Conservation (phyloP, 768 basidiomycete species). For the Termitomyces sp. region DNA sequence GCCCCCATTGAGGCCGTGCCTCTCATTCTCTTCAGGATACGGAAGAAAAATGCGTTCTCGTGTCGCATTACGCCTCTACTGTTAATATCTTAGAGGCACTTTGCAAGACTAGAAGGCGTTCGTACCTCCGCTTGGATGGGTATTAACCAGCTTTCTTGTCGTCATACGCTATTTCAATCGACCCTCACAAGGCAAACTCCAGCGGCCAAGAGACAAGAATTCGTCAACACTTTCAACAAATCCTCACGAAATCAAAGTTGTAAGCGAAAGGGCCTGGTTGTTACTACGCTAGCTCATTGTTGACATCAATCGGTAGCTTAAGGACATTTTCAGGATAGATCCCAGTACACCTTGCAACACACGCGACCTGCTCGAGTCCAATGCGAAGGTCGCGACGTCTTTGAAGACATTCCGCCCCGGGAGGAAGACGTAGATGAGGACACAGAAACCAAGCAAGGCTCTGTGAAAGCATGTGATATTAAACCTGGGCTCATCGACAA, state of each 20-base stretch:
- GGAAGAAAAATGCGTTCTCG: conserved; percentile 91
- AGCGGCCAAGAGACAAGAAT: conserved; percentile 72
- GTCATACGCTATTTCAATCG: neutral
- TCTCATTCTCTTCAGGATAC: conserved; percentile 44
- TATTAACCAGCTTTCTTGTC: conserved; percentile 21
- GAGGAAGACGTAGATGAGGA: conserved; percentile 21
- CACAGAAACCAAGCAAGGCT: conserved; percentile 37
- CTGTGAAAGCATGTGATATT: conserved; percentile 62
- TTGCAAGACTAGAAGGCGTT: conserved; percentile 72
- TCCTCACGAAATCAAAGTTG: conserved; percentile 67
- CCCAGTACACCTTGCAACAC: conserved; percentile 79
- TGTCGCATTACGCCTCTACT: conserved; percentile 96
- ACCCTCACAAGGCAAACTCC: conserved; percentile 58
- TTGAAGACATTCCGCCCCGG: conserved; percentile 20
- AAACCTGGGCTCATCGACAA: conserved; percentile 37
- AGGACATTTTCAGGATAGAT: conserved; percentile 90
- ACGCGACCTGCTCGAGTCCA: conserved; percentile 82
- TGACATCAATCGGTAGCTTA: conserved; percentile 50
- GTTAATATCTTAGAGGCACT: conserved; percentile 87
- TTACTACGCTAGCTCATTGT: neutral
- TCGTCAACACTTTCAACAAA: conserved; percentile 87
- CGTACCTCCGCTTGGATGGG: conserved; percentile 87
- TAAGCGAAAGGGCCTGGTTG: conserved; percentile 27
- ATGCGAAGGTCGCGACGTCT: conserved; percentile 37
- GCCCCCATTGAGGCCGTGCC: neutral